Conservation (phyloP, 257 asterid genomes). For the Solanum tarijense region DNA sequence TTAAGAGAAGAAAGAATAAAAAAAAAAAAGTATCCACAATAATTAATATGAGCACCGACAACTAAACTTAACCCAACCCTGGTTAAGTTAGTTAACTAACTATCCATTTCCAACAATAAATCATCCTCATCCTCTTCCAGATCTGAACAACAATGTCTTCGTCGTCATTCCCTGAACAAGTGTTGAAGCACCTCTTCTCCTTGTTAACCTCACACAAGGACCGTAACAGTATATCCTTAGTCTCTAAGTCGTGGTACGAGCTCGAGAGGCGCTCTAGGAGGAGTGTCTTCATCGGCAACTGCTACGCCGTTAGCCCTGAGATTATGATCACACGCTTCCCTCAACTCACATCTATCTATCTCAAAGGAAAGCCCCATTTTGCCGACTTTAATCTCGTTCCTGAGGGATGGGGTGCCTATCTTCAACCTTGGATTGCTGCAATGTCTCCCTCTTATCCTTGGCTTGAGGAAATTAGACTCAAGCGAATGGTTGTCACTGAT, state of each 20-base stretch:
- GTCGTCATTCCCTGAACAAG: constrained; percentile 77
- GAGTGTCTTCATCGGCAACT: constrained; percentile 70
- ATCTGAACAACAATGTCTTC: constrained; percentile 27
- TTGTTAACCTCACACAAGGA: constrained; percentile 57
- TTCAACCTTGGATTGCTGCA: constrained; percentile 69
- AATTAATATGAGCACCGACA: background rate
- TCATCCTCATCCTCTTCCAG: background rate
- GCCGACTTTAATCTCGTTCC: constrained; percentile 94
- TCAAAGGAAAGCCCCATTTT: constrained; percentile 96
- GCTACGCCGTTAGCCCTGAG: constrained; percentile 71
- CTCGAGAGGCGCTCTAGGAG: constrained; percentile 81
- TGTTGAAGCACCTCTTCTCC: constrained; percentile 71
- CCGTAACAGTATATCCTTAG: constrained; percentile 70
- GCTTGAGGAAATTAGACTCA: constrained; percentile 80
- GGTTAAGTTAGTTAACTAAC: background rate
- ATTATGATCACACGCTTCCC: constrained; percentile 79
- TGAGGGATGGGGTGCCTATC: constrained; percentile 83
- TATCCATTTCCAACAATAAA: background rate
- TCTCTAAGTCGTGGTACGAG: constrained; percentile 93
- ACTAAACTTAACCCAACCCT: background rate
- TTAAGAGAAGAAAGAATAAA: too few relatives aligned
- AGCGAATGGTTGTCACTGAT: constrained; percentile 92
- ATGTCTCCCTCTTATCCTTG: constrained; percentile 64
- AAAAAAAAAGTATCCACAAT: too few relatives aligned
- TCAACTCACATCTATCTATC: constrained; percentile 59